Evolutionary conservation across 1,284 basidiomycete species (phyloP), one percentile per base, ranked within the genome.

Genomic region (Trichosporon sp.): DNA sequence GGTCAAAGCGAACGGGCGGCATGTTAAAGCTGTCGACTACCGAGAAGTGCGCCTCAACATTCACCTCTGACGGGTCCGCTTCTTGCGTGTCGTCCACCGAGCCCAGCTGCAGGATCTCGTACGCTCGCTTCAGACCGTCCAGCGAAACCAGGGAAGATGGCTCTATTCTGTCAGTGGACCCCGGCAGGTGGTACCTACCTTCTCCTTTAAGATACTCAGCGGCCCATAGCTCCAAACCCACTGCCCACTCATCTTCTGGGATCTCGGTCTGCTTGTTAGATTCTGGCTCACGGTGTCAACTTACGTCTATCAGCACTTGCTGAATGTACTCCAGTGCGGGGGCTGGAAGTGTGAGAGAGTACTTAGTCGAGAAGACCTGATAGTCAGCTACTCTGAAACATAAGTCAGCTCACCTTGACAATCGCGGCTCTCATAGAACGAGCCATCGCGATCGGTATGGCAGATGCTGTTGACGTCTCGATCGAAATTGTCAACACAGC

Each of bases 11-110:
- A 88, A 94, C 92, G 9, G 89, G 85, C 0, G 96, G 96, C 92
- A 98, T 97, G 42, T 95, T 91, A 75, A 95, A 98, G 11, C 95
- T 90, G 79, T 97, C 89, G 38, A 98, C 86, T 69, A 98, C 86
- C 73, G 89, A 89, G 62, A 99, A 85, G 80, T 96, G 93, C 27
- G 88, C 88, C 62, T 95, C 91, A 7, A 93, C 90, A 73, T 97
- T 93, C 27, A 95, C 86, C 27, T 89, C 83, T 31, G 92, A 90
- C 6, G 82, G 81, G 60, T 81, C 80, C 9, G 79, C 86, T 25
- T 80, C 82, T 53, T 87, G 86, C n/a, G 85, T 80, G 62, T 85
- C 84, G 71, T 89, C 86, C 4, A 74, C 77, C 0, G 74, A 72
- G 74, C 89, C 88, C 64, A 90, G 88, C 79, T 93, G 91, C 66